Evolutionary conservation across 345 rosid genomes (phyloP).

Genomic region (Eucalyptus regnans): DNA sequence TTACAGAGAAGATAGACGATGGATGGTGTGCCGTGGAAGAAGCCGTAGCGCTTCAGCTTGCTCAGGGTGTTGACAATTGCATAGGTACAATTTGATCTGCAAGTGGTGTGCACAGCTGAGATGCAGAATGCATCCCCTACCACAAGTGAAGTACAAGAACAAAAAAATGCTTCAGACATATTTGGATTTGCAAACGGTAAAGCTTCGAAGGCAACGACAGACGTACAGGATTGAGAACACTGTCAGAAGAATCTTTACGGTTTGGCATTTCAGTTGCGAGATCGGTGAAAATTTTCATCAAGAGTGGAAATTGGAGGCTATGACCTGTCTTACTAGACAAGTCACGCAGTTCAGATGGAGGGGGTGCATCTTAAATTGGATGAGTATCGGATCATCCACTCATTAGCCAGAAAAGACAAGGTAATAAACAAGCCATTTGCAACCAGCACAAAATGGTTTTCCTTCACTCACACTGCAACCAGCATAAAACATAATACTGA

Average conservation of each 20-base stretch:
- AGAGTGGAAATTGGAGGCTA: background rate
- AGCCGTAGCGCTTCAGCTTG: background rate
- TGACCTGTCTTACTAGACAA: background rate
- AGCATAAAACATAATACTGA: background rate
- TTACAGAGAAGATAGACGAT: background rate
- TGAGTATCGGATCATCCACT: background rate
- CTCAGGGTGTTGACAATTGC: background rate
- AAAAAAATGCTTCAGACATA: background rate
- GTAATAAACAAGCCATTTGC: background rate
- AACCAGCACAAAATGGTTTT: background rate
- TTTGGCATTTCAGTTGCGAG: background rate
- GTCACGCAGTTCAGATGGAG: background rate
- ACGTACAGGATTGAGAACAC: background rate
- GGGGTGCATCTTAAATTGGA: background rate
- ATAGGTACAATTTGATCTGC: background rate
- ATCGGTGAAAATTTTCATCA: background rate
- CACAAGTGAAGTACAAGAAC: background rate
- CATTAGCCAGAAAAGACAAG: background rate
- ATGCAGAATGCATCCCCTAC: background rate
- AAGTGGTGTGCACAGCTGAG: background rate
- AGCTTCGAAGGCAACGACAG: background rate
- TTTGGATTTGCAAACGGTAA: background rate
- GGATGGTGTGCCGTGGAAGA: background rate
- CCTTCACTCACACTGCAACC: background rate
- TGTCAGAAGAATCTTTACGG: background rate